Evolutionary conservation across 2,329 filamentous ascomycete species (phyloP).

Genomic region (Fusarium verrucosum): DNA sequence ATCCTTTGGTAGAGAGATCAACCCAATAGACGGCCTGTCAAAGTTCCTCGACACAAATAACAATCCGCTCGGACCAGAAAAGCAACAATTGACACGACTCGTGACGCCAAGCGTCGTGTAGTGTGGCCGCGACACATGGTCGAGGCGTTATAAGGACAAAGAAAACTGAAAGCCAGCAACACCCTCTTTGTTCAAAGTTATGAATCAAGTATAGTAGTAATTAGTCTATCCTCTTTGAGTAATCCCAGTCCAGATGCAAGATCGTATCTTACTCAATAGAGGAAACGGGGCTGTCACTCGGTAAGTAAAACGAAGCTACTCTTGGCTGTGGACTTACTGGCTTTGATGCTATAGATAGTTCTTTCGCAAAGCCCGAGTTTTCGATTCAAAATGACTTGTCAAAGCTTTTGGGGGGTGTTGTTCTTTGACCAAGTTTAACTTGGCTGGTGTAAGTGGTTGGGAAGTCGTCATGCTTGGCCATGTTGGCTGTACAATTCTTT

Average conservation of each 20-base stretch:
- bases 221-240: not conserved
- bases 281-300: not conserved
- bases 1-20: slow-evolving; percentile 45
- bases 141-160: not conserved
- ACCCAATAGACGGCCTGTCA: slow-evolving; percentile 45
- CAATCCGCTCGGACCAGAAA: slow-evolving; percentile 7
- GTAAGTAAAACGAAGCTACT: not conserved
- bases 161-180: not conserved
- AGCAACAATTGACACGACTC: not conserved
- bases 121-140: slow-evolving; percentile 5
- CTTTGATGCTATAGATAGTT: not conserved
- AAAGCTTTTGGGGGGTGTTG: no score
- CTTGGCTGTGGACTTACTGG: not conserved
- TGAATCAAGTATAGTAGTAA: not conserved
- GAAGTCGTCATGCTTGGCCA: not conserved
- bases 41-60: slow-evolving; percentile 41
- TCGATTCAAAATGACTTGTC: not conserved
- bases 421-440: not conserved
- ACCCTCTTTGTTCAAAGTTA: slow-evolving; percentile 1
- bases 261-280: not conserved
- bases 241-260: not conserved
- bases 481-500: not conserved
- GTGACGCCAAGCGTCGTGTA: not conserved
- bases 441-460: not conserved
- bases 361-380: not conserved